Conservation (phyloP, 2,329 filamentous ascomycete genomes). For the Periconia digitata region DNA sequence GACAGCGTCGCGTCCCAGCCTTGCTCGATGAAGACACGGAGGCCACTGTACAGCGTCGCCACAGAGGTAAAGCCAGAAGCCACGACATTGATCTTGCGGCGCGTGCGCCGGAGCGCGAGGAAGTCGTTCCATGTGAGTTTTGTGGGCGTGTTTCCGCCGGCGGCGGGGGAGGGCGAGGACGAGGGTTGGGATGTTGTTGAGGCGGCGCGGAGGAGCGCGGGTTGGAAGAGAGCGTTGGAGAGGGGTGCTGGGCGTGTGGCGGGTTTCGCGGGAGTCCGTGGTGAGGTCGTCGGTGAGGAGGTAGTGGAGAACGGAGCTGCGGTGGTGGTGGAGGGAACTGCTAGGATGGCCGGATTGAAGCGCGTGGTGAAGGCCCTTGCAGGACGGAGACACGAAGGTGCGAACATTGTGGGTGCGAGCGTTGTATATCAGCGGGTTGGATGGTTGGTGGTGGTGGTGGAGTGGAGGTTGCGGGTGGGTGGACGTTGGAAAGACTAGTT, state of each 20-base stretch:
- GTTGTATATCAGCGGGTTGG: too few species aligned
- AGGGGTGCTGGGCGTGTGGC: conserved; percentile 16
- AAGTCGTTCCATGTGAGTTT: conserved; percentile 78
- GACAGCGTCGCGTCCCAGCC: conserved; percentile 67
- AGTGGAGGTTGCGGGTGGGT: background rate
- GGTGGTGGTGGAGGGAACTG: conserved; percentile 10
- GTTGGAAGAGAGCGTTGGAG: conserved; percentile 9
- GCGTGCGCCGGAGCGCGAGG: conserved; percentile 84
- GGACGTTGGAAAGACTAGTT: background rate
- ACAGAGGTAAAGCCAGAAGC: conserved; percentile 71
- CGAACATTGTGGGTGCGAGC: conserved; percentile 28
- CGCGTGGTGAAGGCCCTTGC: conserved; percentile 32
- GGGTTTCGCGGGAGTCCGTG: conserved; percentile 26
- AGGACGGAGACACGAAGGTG: conserved; percentile 33
- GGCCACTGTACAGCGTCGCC: conserved; percentile 63
- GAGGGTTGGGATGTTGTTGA: conserved; percentile 15
- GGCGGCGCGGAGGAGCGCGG: conserved; percentile 27
- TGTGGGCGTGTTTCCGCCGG: conserved; percentile 13
- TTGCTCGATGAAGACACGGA: conserved; percentile 67
- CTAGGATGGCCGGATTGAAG: conserved; percentile 28
- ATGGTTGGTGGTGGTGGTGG: background rate
- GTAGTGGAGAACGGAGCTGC: conserved; percentile 32
- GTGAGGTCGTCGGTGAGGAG: conserved; percentile 4
- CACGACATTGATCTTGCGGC: conserved; percentile 78
- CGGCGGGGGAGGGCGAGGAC: conserved; percentile 1